A percentile compares a stretch with the other conserved stretches of the same genome.
Conservation (phyloP, 2,329 filamentous ascomycete species). For the Fusarium torreyae region DNA sequence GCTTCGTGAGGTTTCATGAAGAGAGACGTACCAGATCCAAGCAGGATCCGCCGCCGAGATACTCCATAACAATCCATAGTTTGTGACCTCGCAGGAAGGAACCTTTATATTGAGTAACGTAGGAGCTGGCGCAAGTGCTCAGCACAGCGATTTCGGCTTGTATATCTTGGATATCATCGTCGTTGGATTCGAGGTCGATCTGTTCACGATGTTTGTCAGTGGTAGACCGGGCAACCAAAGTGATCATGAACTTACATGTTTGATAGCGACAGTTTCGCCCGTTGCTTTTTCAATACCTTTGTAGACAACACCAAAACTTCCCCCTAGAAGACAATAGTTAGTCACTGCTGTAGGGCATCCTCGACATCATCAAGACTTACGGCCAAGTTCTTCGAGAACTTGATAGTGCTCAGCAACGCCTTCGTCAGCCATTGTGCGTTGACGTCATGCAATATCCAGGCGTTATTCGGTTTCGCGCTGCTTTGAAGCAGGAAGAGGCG, state of each 20-base stretch:
- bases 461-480: slow-evolving; percentile 29
- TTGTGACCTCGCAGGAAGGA: slow-evolving; percentile 97
- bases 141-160: slow-evolving; percentile 97
- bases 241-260: slow-evolving; percentile 77
- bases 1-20: background rate
- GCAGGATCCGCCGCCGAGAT: slow-evolving; percentile 93
- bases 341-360: background rate
- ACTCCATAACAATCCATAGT: slow-evolving; percentile 99
- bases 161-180: slow-evolving; percentile 98
- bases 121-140: slow-evolving; percentile 93
- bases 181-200: slow-evolving; percentile 99
- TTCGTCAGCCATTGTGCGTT: slow-evolving; percentile 69
- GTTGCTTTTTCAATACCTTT: slow-evolving; percentile 94
- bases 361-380: slow-evolving; percentile 68
- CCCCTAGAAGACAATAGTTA: slow-evolving; percentile 71
- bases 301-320: slow-evolving; percentile 97
- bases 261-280: slow-evolving; percentile 95
- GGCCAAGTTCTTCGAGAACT: slow-evolving; percentile 95
- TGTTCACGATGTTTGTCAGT: slow-evolving; percentile 57
- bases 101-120: slow-evolving; percentile 95
- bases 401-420: slow-evolving; percentile 89
- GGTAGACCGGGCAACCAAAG: slow-evolving; percentile 34
- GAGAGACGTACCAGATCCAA: slow-evolving; percentile 81
- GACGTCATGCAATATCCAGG: slow-evolving; percentile 46
- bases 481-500: background rate